A percentile compares a stretch with the other conserved stretches of the same genome.
phyloP scores from a whole-genome alignment of 768 basidiomycete species.

The Naganishia onofrii region DNA sequence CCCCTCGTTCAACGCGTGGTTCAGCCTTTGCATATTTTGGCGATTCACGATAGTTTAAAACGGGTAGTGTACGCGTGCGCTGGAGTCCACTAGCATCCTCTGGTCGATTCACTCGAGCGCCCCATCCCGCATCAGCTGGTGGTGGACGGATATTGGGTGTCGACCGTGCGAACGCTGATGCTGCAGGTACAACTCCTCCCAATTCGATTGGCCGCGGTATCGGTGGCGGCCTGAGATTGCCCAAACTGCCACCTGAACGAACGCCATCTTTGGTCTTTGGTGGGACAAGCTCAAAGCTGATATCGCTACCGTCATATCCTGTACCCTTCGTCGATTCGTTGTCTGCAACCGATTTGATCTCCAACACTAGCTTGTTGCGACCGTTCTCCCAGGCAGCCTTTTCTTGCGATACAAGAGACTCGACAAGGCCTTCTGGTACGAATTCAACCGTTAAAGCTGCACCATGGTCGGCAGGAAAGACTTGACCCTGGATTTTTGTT shows the following conservation, averaged over 20 bases:
- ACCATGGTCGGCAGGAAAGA: slow-evolving; percentile 33
- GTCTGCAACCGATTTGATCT: slow-evolving; percentile 31
- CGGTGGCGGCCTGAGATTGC: slow-evolving; percentile 7
- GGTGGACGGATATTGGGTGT: slow-evolving; percentile 11
- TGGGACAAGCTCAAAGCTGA: slow-evolving; percentile 13
- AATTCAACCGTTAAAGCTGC: slow-evolving; percentile 43
- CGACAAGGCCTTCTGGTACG: slow-evolving; percentile 41
- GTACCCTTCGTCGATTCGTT: slow-evolving; percentile 8
- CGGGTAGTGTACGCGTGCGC: slow-evolving; percentile 8
- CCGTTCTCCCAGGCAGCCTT: slow-evolving; percentile 49
- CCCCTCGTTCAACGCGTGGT: neutral
- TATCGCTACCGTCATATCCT: neutral
- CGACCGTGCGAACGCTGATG: neutral
- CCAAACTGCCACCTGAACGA: slow-evolving; percentile 9
- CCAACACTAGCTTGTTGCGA: slow-evolving; percentile 45
- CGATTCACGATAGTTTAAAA: slow-evolving; percentile 10
- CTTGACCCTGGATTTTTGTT: slow-evolving; percentile 23
- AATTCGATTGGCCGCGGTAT: slow-evolving; percentile 1
- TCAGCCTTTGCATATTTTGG: slow-evolving; percentile 2
- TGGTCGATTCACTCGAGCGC: neutral
- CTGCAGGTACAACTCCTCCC: neutral
- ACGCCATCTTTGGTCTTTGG: slow-evolving; percentile 12
- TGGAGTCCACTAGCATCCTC: neutral
- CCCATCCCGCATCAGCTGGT: slow-evolving; percentile 12
- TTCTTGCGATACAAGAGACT: slow-evolving; percentile 43